These are phyloP conservation scores for Mycena olivaceomarginata DNA, from an alignment of 768 basidiomycete species.

Conservation along the genomic window DNA sequence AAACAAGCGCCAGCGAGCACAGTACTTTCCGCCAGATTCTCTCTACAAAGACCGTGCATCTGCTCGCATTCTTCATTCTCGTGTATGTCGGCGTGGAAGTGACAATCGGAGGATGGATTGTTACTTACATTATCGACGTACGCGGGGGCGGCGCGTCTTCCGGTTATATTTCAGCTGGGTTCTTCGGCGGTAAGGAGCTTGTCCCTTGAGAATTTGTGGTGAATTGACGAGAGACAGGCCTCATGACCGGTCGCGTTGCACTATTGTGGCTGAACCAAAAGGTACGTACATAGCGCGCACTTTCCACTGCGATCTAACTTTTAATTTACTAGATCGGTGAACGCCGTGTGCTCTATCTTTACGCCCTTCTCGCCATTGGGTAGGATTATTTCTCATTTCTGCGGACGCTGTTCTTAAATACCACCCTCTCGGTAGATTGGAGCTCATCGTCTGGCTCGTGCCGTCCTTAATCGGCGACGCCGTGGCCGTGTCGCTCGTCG, in stretches of 20 bases:
- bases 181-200: conserved; percentile 67
- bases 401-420: background rate
- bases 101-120: conserved; percentile 80
- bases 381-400: conserved; percentile 47
- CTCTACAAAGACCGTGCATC: conserved; percentile 71
- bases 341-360: conserved; percentile 70
- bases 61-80: conserved; percentile 78
- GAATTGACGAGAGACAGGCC: conserved; percentile 59
- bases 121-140: conserved; percentile 71
- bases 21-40: conserved; percentile 72
- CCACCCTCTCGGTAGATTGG: conserved; percentile 62
- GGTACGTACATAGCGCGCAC: conserved; percentile 48
- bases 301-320: background rate
- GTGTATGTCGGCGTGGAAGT: conserved; percentile 85
- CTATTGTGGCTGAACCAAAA: conserved; percentile 75
- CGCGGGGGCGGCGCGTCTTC: conserved; percentile 67
- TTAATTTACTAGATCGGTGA: conserved; percentile 67
- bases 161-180: conserved; percentile 76
- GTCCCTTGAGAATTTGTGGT: background rate
- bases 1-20: conserved; percentile 58
- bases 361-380: conserved; percentile 71
- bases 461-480: conserved; percentile 80
- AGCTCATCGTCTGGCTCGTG: conserved; percentile 82
- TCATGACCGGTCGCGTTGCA: conserved; percentile 73
- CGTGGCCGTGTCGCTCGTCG: conserved; percentile 78